Conservation (phyloP, 805 yeast genomes). For the Ogataea dorogensis region DNA sequence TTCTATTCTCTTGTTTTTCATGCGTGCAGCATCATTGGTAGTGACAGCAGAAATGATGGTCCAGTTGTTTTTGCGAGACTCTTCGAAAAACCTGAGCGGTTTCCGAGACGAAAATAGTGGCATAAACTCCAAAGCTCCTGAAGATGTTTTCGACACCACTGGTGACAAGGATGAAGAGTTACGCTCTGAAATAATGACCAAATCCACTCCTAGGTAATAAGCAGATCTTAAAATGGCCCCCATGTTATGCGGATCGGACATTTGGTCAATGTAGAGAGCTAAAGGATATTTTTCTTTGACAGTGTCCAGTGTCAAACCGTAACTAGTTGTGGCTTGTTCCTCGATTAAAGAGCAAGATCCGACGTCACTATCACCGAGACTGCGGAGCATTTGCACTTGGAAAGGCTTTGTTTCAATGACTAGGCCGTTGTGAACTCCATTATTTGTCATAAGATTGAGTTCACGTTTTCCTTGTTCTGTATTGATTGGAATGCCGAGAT, state of each 20-base stretch:
- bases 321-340: slow-evolving; percentile 17
- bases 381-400: slow-evolving; percentile 30
- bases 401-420: slow-evolving; percentile 67
- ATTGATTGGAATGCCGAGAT: slow-evolving; percentile 38
- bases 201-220: slow-evolving; percentile 79
- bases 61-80: slow-evolving; percentile 65
- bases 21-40: slow-evolving; percentile 19
- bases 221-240: slow-evolving; percentile 84
- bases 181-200: slow-evolving; percentile 63
- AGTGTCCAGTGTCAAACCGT: neutral
- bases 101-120: slow-evolving; percentile 57
- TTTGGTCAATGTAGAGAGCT: slow-evolving; percentile 73
- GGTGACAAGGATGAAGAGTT: slow-evolving; percentile 78
- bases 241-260: slow-evolving; percentile 83
- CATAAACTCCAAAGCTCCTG: slow-evolving; percentile 79
- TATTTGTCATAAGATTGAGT: slow-evolving; percentile 56
- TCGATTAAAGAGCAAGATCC: slow-evolving; percentile 20
- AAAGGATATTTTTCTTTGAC: slow-evolving; percentile 47
- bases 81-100: slow-evolving; percentile 61
- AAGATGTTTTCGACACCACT: slow-evolving; percentile 73
- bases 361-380: slow-evolving; percentile 19
- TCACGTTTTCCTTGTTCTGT: slow-evolving; percentile 42
- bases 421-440: slow-evolving; percentile 79
- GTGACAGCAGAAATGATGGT: slow-evolving; percentile 60
- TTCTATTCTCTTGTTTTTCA: slow-evolving; percentile 35